Percentiles rank a stretch among this genome's conserved stretches.
These are phyloP conservation scores for Nicotiana tomentosiformis DNA, from an alignment of 257 asterid genomes.

Conservation along the genomic window DNA sequence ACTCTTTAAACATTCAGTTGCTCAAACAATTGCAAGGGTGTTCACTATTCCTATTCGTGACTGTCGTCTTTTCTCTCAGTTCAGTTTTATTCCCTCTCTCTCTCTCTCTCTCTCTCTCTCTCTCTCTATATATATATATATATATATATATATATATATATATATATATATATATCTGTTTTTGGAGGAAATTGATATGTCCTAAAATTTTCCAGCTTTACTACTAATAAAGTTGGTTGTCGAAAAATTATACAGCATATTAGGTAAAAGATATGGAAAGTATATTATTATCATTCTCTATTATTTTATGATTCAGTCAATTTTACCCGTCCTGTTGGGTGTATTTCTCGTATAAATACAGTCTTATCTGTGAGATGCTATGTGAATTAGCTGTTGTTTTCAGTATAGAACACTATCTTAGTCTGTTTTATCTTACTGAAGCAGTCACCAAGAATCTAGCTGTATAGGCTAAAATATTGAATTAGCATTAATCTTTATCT, in stretches of 20 bases:
- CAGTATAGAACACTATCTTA: neutral
- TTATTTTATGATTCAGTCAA: neutral
- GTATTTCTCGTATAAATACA: neutral
- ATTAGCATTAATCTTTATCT: neutral
- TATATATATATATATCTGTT: too few species aligned
- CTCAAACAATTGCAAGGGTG: neutral
- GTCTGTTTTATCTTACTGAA: neutral
- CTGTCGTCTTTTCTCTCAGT: neutral
- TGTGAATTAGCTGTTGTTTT: neutral
- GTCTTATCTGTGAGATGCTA: neutral
- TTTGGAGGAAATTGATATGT: neutral
- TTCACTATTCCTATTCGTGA: neutral
- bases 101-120: neutral
- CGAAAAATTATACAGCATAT: neutral
- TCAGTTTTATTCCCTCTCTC: neutral
- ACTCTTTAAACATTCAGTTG: neutral
- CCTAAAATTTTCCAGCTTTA: neutral
- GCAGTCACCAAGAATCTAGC: neutral
- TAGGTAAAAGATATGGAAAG: neutral
- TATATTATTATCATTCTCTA: neutral
- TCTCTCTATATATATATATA: too few species aligned
- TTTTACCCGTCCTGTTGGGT: neutral
- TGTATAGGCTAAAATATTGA: neutral
- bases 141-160: too few species aligned
- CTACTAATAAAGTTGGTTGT: neutral